These are phyloP conservation scores for Hirschfeldia incana DNA, from an alignment of 345 rosid species.

Conservation along the genomic window DNA sequence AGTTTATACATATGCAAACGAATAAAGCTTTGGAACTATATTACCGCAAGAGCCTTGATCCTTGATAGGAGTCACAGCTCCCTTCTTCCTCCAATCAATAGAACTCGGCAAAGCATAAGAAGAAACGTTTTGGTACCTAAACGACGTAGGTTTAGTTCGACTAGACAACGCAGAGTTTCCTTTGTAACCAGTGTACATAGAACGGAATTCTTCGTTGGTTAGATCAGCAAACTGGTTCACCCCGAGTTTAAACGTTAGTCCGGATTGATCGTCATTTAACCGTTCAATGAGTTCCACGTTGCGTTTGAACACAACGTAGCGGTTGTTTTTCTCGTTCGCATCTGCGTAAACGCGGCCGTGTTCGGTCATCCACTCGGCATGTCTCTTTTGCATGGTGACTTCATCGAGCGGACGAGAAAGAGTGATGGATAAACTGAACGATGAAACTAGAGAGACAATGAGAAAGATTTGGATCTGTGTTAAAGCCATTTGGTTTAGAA, in stretches of 20 bases:
- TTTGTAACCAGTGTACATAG: conserved; percentile 42
- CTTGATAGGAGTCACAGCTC: conserved; percentile 48
- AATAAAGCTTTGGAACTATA: neutral
- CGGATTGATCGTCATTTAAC: conserved; percentile 25
- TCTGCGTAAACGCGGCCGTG: conserved; percentile 44
- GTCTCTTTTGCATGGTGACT: conserved; percentile 38
- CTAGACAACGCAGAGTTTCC: conserved; percentile 2
- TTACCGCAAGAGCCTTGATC: conserved; percentile 46
- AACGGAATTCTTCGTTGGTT: conserved; percentile 52
- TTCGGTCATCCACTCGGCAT: conserved; percentile 44
- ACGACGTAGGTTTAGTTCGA: neutral
- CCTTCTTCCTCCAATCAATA: conserved; percentile 47
- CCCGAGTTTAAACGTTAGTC: conserved; percentile 42
- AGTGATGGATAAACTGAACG: conserved; percentile 11
- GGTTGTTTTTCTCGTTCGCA: conserved; percentile 31
- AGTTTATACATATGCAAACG: neutral
- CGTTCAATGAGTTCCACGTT: conserved; percentile 44
- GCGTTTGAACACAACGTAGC: conserved; percentile 45
- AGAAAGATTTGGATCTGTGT: conserved; percentile 16
- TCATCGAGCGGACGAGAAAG: conserved; percentile 37
- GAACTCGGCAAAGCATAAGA: conserved; percentile 25
- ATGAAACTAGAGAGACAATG: conserved; percentile 23
- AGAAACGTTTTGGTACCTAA: conserved; percentile 39
- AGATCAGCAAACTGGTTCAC: conserved; percentile 53
- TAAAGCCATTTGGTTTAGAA: conserved; percentile 22